These are phyloP conservation scores for Wickerhamomyces queroliae DNA, from an alignment of 805 yeast genomes.

Conservation along the genomic window DNA sequence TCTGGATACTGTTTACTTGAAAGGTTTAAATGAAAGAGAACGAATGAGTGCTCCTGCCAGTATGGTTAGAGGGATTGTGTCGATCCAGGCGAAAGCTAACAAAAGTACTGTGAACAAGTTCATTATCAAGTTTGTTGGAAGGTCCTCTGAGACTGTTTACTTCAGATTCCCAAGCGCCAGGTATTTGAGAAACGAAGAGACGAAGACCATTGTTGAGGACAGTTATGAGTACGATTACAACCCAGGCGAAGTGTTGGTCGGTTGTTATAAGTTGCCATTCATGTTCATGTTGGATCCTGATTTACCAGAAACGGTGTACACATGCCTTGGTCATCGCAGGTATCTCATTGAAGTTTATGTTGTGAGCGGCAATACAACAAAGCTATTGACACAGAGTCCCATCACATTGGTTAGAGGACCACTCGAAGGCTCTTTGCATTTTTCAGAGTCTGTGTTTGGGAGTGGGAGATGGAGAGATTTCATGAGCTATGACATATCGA, in stretches of 20 bases:
- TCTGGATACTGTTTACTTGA: conserved; percentile 11
- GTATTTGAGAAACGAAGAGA: conserved; percentile 1
- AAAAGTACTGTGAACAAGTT: conserved; percentile 7
- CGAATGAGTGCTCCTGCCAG: conserved; percentile 7
- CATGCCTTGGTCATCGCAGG: conserved; percentile 9
- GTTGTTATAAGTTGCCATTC: conserved; percentile 18
- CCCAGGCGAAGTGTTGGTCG: conserved; percentile 5
- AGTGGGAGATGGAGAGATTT: conserved; percentile 14
- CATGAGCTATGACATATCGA: conserved; percentile 10
- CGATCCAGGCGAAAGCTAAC: conserved; percentile 6
- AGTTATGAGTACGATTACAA: conserved; percentile 6
- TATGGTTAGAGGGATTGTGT: conserved; percentile 10
- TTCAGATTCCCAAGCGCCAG: not conserved
- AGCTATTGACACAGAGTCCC: not conserved
- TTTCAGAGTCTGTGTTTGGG: conserved; percentile 7
- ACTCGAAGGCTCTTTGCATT: conserved; percentile 6
- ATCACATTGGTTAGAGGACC: conserved; percentile 13
- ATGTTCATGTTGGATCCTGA: conserved; percentile 15
- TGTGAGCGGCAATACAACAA: not conserved
- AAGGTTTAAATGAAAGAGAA: conserved; percentile 14
- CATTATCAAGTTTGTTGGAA: conserved; percentile 12
- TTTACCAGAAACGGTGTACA: conserved; percentile 12
- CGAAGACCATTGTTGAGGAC: conserved; percentile 9
- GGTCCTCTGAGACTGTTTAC: conserved; percentile 6
- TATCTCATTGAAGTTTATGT: conserved; percentile 12